Percentiles rank a stretch among this genome's conserved stretches.
phyloP scores from a whole-genome alignment of 2,329 filamentous ascomycete species.

The Epichloe typhina region DNA sequence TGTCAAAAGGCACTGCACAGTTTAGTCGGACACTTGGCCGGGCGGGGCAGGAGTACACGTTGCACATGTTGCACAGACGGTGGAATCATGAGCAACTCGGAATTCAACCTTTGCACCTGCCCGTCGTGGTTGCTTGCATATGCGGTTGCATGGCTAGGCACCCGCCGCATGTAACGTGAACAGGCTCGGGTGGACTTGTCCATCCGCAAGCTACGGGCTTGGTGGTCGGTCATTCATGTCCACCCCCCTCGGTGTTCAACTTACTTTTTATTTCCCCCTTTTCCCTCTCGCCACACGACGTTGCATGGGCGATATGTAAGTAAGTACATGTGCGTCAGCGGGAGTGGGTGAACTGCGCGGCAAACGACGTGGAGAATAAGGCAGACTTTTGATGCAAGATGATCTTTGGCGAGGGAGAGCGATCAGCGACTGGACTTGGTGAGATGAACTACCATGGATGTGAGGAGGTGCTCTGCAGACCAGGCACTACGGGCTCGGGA shows the following conservation, averaged over 20 bases:
- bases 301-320: background rate
- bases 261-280: too few relatives aligned
- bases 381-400: background rate
- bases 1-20: too few relatives aligned
- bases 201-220: background rate
- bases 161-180: background rate
- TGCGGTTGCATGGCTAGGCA: background rate
- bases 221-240: background rate
- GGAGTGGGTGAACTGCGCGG: background rate
- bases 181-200: too few relatives aligned
- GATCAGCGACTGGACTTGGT: background rate
- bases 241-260: too few relatives aligned
- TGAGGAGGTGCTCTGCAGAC: too few relatives aligned
- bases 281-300: too few relatives aligned
- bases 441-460: too few relatives aligned
- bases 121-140: background rate
- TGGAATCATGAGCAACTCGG: background rate
- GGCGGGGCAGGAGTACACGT: too few relatives aligned
- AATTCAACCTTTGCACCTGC: background rate
- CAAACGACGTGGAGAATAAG: background rate
- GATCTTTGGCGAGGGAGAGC: background rate
- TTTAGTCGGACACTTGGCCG: too few relatives aligned
- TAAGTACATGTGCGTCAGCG: background rate
- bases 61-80: too few relatives aligned
- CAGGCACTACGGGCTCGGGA: too few relatives aligned